Base-by-base conservation (phyloP, 805 yeast species). In the Zygosaccharomyces kombuchaensis region DNA sequence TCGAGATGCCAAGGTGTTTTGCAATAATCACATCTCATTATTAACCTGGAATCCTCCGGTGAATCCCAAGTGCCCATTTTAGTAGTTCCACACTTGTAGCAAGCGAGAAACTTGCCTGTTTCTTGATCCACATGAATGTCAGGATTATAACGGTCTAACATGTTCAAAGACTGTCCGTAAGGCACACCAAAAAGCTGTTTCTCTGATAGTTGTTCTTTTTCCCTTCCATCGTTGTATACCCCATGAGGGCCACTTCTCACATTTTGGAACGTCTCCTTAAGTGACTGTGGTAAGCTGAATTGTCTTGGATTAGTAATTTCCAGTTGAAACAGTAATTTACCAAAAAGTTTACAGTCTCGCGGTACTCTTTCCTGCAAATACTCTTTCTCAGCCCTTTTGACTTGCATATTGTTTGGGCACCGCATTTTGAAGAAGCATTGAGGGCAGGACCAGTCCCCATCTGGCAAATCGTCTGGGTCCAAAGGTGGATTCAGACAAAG, bases 401-500 rank as follows among this genome's bases (percentile, higher is more conserved):
- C 53, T 25, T 55, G 50, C 2, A 56, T 40, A 26, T 47, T 52
- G 14, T 43, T 60, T 32, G 70, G 68, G 40, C 63, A 58, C 35
- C 65, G 62, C 19, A 52, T 42, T 47, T 74, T 74, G 14, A 77
- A 73, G 10, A 60, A 55, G 65, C 99, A 91, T 57, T 84, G 87
- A 12, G 76, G 75, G 68, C 99, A 91, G 54, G 75, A 80, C 99
- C 99, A 91, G 50, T 80, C 84, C 30, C 85, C 96, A 39, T 84
- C 95, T 0, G 98, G 98, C 6, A 87, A 67, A 31, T 75, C 61
- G 41, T 76, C 73, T 34, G 84, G 88, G 54, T 84, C 87, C 27
- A 83, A 67, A 0, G 99, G 98, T 2, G 98, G 98, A 57, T 87
- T 84, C 49, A 91, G 77, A 63, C 99, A 91, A 4, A 86, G 73